Evolutionary conservation across 2,329 filamentous ascomycete genomes (phyloP).

Genomic region (Ceratocystis albifundus): DNA sequence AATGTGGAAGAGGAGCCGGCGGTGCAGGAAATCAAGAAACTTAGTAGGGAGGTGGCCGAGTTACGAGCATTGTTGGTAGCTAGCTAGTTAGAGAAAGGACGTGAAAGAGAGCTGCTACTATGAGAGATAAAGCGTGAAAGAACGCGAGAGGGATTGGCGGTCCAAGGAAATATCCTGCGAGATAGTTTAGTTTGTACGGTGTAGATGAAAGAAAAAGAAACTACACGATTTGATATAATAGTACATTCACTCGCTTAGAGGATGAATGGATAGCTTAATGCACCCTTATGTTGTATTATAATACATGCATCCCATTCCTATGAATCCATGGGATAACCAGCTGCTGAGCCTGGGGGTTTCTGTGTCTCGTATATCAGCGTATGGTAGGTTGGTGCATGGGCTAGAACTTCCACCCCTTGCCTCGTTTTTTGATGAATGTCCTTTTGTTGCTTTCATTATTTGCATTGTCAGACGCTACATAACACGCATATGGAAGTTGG

Average conservation of each 20-base stretch:
- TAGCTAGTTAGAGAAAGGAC: neutral
- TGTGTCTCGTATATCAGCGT: neutral
- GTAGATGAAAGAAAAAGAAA: neutral
- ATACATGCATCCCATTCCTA: neutral
- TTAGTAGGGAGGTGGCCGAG: slow-evolving; percentile 47
- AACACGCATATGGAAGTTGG: neutral
- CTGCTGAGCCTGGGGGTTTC: neutral
- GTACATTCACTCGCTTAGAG: neutral
- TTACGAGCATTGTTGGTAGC: slow-evolving; percentile 39
- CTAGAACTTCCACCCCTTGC: neutral
- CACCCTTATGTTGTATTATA: neutral
- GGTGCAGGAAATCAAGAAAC: slow-evolving; percentile 54
- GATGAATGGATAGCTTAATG: neutral
- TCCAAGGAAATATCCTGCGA: neutral
- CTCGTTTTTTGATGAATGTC: neutral
- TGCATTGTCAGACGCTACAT: neutral
- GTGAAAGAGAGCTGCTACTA: neutral
- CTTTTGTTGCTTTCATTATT: neutral
- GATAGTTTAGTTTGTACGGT: neutral
- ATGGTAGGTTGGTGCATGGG: neutral
- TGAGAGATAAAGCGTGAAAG: neutral
- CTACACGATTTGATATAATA: neutral
- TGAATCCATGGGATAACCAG: neutral
- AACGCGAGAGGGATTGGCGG: neutral
- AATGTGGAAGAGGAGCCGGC: slow-evolving; percentile 71